Evolutionary conservation across 805 yeast species (phyloP), one percentile per base, ranked within the genome.

Genomic region (Tetrapisispora arboricola): DNA sequence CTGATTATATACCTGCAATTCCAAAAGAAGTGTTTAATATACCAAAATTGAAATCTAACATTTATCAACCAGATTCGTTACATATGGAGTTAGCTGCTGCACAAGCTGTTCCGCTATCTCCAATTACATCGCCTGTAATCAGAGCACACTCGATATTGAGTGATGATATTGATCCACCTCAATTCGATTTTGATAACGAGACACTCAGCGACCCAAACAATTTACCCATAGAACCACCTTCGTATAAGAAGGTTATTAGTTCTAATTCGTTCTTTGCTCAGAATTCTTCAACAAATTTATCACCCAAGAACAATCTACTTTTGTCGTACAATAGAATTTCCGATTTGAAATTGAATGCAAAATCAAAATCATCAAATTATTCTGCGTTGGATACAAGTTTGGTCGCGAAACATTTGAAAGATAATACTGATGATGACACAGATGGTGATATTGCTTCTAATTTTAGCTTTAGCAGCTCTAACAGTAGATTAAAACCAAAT

Each of bases 1-100:
- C 28, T 11, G 24, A 33, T 21, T 3, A 21, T 34, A 28, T 19
- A 2, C 22, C 32, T 4, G 17, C 21, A 6, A 22, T 30, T 4
- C 21, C 34, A 3, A 39, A 39, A 22, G 34, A 25, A 10, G 25
- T 45, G 2, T 40, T 46, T 13, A 27, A 49, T 21, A 57, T 65
- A 4, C 64, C 64, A 5, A 55, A 49, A 38, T 45, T 72, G 7
- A 57, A 63, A n/a, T 64, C 78, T 10, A 73, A 73, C 44, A 45
- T 80, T 9, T 81, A 76, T 54, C 68, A 72, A 48, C 88, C 88
- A 0, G 65, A 60, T 0, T 55, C 55, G 13, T 55, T 70, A 19
- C 68, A 70, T 3, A 54, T 64, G 3, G 75, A 66, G 39, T 49
- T 77, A 41, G 62, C 70, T 22, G 75, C 84, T 0, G 80, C 84